These are phyloP conservation scores for Aspergillus hiratsukae DNA, from an alignment of 2,329 filamentous ascomycete species.

Conservation along the genomic window DNA sequence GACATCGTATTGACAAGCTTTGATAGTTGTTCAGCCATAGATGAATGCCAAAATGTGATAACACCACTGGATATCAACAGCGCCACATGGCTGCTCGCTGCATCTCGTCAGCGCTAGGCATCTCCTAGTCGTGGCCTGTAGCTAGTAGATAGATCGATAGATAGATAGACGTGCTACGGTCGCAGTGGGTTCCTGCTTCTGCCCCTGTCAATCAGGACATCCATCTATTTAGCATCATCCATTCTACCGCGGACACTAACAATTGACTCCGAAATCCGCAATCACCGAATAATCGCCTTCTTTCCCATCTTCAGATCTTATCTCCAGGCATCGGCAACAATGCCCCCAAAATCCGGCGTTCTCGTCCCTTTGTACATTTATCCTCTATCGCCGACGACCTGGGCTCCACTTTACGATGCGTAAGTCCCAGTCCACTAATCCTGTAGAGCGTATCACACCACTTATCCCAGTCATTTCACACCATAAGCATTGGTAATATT, in stretches of 20 bases:
- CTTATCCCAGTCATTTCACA: no score
- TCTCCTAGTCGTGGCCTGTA: background rate
- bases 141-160: no score
- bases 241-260: background rate
- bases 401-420: constrained; percentile 16
- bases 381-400: constrained; percentile 9
- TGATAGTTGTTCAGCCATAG: no score
- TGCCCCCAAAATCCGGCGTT: constrained; percentile 1
- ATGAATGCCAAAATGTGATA: background rate
- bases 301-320: background rate
- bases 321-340: background rate
- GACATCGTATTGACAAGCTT: background rate
- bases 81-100: background rate
- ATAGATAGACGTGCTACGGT: no score
- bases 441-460: no score
- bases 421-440: background rate
- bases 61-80: background rate
- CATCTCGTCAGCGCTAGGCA: background rate
- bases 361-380: constrained; percentile 17
- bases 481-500: no score
- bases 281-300: no score
- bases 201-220: background rate
- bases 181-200: no score
- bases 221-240: background rate
- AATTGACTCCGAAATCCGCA: no score